A percentile compares a stretch with the other conserved stretches of the same genome.
These are phyloP conservation scores for Stagonosporopsis cucurbitacearum DNA, from an alignment of 2,329 filamentous ascomycete genomes.

Conservation along the genomic window DNA sequence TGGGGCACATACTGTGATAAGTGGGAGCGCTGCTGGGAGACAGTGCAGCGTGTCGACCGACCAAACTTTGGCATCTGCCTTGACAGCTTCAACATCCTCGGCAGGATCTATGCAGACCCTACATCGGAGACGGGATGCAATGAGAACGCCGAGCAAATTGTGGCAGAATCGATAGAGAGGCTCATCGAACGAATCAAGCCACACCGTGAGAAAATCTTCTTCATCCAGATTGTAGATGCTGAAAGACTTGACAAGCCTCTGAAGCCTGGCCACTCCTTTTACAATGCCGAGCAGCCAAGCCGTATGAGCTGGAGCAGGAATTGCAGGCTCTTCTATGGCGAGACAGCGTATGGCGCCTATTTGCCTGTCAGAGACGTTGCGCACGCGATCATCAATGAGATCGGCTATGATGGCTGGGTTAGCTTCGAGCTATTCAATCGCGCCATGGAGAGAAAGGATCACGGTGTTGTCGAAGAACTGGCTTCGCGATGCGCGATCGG, in stretches of 20 bases:
- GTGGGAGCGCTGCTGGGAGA: conserved; percentile 75
- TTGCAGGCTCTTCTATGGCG: conserved; percentile 72
- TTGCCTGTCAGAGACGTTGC: conserved; percentile 69
- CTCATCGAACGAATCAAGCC: conserved; percentile 59
- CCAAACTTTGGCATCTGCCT: conserved; percentile 78
- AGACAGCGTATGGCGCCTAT: conserved; percentile 68
- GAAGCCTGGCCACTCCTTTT: conserved; percentile 62
- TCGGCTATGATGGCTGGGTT: conserved; percentile 73
- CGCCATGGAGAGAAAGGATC: conserved; percentile 61
- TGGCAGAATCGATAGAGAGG: conserved; percentile 61
- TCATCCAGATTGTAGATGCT: conserved; percentile 78
- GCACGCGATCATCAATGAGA: conserved; percentile 65
- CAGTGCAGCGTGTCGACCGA: conserved; percentile 69
- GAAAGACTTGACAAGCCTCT: conserved; percentile 68
- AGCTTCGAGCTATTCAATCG: conserved; percentile 74
- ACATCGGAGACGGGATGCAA: conserved; percentile 57
- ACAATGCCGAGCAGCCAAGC: conserved; percentile 63
- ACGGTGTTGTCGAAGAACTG: conserved; percentile 62
- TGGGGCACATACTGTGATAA: conserved; percentile 74
- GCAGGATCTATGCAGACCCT: conserved; percentile 74
- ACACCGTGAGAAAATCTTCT: conserved; percentile 72
- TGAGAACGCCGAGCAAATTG: conserved; percentile 61
- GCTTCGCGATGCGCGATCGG: conserved; percentile 58
- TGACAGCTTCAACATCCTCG: conserved; percentile 80
- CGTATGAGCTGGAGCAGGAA: conserved; percentile 83